Evolutionary conservation across 805 yeast species (phyloP), one percentile per base, ranked within the genome.

Genomic region (Teunomyces gatunensis): DNA sequence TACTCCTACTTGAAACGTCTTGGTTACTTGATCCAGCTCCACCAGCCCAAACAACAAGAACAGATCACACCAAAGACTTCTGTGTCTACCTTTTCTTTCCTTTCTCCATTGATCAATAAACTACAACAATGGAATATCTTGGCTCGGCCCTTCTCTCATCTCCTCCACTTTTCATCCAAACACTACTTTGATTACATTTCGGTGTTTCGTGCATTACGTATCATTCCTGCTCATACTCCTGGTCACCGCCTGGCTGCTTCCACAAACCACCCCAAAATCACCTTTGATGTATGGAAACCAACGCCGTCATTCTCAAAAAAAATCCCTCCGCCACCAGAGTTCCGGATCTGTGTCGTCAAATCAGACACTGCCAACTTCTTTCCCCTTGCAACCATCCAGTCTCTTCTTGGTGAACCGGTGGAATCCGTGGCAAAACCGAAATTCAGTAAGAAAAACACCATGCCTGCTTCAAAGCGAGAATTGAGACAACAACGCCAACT

Each of bases 261-360:
- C 27, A 2, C 27, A 7, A 25, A 25, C 9, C 13, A 12, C 12
- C 10, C 17, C 12, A 39, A 17, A 21, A 66, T 85, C 2, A 69
- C 79, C 0, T 90, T 73, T 56, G 75, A 85, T 56, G 87, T 88
- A 2, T 91, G 97, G 96, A 89, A 87, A 61, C 97, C 98, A 1
- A 70, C 75, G 2, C 75, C 87, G 0, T 65, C 71, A 2, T 91
- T 87, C 68, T 83, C 83, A 49, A 89, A 89, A 55, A 82, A 80
- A 29, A 56, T 60, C 18, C 95, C 96, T 0, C 82, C 85, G 0
- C 40, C 58, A 2, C 96, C 97, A 1, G 91, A 91, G 61, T 91
- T 79, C 60, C 89, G 84, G 55, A 65, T 92, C 1, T 73, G 79
- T 2, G 80, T 89, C 0, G 73, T 81, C 12, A 78, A 81, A 48